Evolutionary conservation across 257 asterid genomes (phyloP).

Genomic region (Catharanthus roseus): DNA sequence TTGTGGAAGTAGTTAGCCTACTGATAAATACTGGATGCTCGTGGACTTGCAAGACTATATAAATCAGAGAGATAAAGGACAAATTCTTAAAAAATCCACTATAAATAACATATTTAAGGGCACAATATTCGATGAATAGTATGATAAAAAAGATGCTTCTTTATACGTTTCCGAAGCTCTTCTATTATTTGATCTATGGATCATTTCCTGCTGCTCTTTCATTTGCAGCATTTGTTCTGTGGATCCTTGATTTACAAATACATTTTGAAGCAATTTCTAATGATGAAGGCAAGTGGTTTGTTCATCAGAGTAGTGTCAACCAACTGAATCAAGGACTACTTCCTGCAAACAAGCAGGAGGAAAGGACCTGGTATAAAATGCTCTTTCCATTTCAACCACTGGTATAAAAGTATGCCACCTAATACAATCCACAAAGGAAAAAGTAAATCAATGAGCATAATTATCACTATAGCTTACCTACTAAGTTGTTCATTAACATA

Average conservation of each 20-base stretch:
- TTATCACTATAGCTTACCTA: slow-evolving; percentile 26
- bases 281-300: slow-evolving; percentile 18
- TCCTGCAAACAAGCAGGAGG: background rate
- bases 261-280: too few relatives aligned
- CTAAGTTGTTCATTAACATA: slow-evolving; percentile 16
- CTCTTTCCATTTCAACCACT: slow-evolving; percentile 41
- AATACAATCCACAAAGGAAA: slow-evolving; percentile 33
- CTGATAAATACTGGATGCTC: too few relatives aligned
- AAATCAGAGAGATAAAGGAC: too few relatives aligned
- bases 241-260: background rate
- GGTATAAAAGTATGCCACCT: slow-evolving; percentile 45
- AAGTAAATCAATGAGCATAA: slow-evolving; percentile 28
- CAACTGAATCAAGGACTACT: slow-evolving; percentile 1
- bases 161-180: too few relatives aligned
- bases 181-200: background rate
- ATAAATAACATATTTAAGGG: too few relatives aligned
- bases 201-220: background rate
- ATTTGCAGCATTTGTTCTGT: background rate
- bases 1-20: background rate
- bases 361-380: background rate
- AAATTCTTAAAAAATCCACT: background rate
- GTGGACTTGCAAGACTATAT: too few relatives aligned
- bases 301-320: background rate
- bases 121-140: too few relatives aligned
- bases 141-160: too few relatives aligned